Conservation (phyloP, 805 yeast genomes). For the Wickerhamomyces bisporus region DNA sequence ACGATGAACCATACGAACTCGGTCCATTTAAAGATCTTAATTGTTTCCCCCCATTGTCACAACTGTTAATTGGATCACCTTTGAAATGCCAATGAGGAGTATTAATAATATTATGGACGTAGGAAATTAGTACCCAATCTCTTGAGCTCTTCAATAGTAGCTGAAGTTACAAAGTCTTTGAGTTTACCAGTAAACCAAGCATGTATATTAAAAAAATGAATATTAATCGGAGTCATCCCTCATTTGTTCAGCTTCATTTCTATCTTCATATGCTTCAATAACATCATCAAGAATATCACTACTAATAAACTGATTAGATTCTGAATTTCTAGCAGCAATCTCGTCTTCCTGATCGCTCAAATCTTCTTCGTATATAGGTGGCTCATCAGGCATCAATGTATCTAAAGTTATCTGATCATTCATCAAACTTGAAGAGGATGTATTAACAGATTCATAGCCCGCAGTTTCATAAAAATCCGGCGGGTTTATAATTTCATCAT, state of each 20-base stretch:
- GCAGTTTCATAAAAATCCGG: conserved; percentile 24
- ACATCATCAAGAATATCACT: conserved; percentile 1
- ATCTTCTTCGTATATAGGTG: conserved; percentile 29
- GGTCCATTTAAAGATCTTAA: too few relatives aligned
- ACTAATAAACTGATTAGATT: conserved; percentile 1
- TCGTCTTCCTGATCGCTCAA: conserved; percentile 14
- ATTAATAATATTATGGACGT: too few relatives aligned
- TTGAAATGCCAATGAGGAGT: too few relatives aligned
- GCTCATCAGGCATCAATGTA: conserved; percentile 31
- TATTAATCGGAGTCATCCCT: background rate
- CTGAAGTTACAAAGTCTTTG: too few relatives aligned
- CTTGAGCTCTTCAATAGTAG: too few relatives aligned
- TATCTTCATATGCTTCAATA: conserved; percentile 1
- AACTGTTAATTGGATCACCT: too few relatives aligned
- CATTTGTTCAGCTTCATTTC: background rate
- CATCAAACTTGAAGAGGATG: conserved; percentile 18
- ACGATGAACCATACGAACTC: too few relatives aligned
- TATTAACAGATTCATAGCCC: conserved; percentile 24
- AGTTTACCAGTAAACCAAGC: too few relatives aligned
- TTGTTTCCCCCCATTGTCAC: too few relatives aligned
- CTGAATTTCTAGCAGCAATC: conserved; percentile 5
- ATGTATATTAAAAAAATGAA: too few relatives aligned
- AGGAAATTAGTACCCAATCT: too few relatives aligned
- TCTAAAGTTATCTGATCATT: conserved; percentile 29
- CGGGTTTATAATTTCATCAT: conserved; percentile 21